Percentiles rank a stretch among this genome's conserved stretches.
Evolutionary conservation across 805 yeast genomes (phyloP).

Genomic region (Candida sithepensis): DNA sequence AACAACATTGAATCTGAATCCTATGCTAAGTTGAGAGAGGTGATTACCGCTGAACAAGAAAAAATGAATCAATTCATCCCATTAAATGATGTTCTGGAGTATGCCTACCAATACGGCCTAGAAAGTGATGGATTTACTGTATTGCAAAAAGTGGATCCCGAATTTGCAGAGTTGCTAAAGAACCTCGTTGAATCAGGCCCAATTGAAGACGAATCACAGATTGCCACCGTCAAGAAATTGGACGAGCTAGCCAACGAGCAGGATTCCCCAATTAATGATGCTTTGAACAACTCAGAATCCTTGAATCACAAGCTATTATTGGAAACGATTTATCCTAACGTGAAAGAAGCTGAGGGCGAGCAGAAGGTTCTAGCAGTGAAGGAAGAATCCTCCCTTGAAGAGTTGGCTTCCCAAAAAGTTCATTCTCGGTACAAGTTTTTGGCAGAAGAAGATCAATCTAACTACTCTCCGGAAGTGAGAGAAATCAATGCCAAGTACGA

Average conservation of each 20-base stretch:
- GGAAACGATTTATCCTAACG: conserved; percentile 8
- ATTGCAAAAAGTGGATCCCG: conserved; percentile 21
- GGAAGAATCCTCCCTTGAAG: background rate
- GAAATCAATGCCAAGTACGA: conserved; percentile 29
- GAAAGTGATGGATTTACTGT: conserved; percentile 24
- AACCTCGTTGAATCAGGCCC: conserved; percentile 5
- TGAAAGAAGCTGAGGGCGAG: background rate
- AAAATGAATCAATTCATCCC: conserved; percentile 18
- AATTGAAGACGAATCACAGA: conserved; percentile 13
- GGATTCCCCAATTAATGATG: conserved; percentile 19
- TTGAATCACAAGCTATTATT: conserved; percentile 18
- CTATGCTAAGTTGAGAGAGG: conserved; percentile 12
- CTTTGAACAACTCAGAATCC: conserved; percentile 21
- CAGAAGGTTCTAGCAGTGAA: background rate
- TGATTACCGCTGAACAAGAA: conserved; percentile 19
- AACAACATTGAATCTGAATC: conserved; percentile 16
- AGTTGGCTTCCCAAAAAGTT: background rate
- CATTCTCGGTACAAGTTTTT: conserved; percentile 2
- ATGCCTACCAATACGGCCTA: conserved; percentile 18
- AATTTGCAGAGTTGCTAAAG: conserved; percentile 16
- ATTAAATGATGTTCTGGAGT: conserved; percentile 22
- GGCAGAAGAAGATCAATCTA: conserved; percentile 22
- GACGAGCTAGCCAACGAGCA: conserved; percentile 18
- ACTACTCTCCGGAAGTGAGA: conserved; percentile 18
- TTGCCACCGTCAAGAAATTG: conserved; percentile 15